phyloP scores from a whole-genome alignment of 768 basidiomycete genomes.

The Coprinellus micaceus region DNA sequence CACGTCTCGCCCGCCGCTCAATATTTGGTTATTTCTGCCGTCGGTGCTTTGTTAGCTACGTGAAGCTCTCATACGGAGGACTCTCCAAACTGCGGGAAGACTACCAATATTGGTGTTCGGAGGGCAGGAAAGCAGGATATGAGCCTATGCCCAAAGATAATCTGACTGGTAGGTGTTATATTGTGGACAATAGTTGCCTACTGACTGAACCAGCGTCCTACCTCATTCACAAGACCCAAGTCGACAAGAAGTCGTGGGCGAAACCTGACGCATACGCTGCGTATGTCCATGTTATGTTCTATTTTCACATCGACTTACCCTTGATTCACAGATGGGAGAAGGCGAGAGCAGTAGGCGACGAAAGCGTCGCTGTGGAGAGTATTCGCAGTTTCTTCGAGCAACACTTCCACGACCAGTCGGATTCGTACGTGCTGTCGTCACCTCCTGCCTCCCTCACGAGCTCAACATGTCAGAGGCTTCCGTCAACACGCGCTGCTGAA shows the following conservation, averaged over 20 bases:
- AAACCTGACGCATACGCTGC: slow-evolving; percentile 54
- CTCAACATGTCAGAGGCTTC: slow-evolving; percentile 47
- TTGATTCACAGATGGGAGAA: slow-evolving; percentile 56
- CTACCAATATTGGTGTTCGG: slow-evolving; percentile 60
- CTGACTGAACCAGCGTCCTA: slow-evolving; percentile 33
- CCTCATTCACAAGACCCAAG: slow-evolving; percentile 57
- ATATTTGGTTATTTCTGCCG: slow-evolving; percentile 80
- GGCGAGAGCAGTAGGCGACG: slow-evolving; percentile 62
- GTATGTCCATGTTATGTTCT: slow-evolving; percentile 36
- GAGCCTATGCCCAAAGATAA: slow-evolving; percentile 48
- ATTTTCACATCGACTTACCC: not conserved
- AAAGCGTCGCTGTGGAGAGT: slow-evolving; percentile 64
- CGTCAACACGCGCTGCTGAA: slow-evolving; percentile 80
- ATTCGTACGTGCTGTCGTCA: slow-evolving; percentile 57
- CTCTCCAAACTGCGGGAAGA: slow-evolving; percentile 63
- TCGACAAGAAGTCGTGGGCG: slow-evolving; percentile 66
- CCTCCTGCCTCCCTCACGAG: not conserved
- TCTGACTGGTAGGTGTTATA: slow-evolving; percentile 31
- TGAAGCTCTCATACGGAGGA: slow-evolving; percentile 73
- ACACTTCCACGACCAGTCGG: slow-evolving; percentile 73
- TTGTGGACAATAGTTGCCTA: not conserved
- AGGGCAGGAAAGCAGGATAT: slow-evolving; percentile 47
- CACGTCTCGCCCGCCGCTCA: slow-evolving; percentile 71
- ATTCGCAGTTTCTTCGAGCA: slow-evolving; percentile 82
- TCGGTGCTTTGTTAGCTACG: slow-evolving; percentile 68